Base-by-base conservation (phyloP, 176 grass and related monocot species). In the Themeda triandra region DNA sequence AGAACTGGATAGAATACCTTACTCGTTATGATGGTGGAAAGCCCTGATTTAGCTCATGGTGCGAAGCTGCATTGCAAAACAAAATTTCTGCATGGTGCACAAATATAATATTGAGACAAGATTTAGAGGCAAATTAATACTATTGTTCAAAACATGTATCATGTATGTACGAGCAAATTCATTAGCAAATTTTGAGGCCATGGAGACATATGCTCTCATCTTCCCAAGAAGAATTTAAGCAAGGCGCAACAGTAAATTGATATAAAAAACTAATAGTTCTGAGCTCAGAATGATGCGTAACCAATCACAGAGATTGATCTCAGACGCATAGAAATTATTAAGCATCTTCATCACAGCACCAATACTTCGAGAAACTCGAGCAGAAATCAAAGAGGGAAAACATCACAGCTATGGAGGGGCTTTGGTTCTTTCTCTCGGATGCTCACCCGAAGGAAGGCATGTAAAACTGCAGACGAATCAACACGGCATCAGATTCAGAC, bases 401-500 rank as follows among this genome's bases (percentile, higher is more conserved):
- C 0, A 39, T 35, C 33, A 35, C 33, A 35, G 3, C 33, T 67
- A 68, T 68, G 15, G 6, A 49, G 21, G 12, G 21, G 27, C 17
- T 69, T 69, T 14, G 14, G 49, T 56, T 28, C 10, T 75, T 78
- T 91, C 79, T 87, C 93, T 94, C 92, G 82, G 93, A 82, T 78
- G 90, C 88, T 63, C 70, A 51, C 78, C 71, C 29, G 28, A 69
- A 56, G 54, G 85, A 83, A 83, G 82, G 65, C 88, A 81, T 39
- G 29, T 30, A 85, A 73, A 73, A 53, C 62, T 81, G 90, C 97
- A 99, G 93, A 99, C 91, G 23, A 86, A 79, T 99, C 97, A 99
- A 99, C 97, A 94, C 44, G 93, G 93, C 93, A 99, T 96, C 97
- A 99, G 92, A 78, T 92, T 99, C 97, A 87, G 96, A 99, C 96